Percentiles rank a stretch among this genome's conserved stretches.
These are phyloP conservation scores for Stropharia rugosoannulata DNA, from an alignment of 768 basidiomycete genomes.

Conservation along the genomic window DNA sequence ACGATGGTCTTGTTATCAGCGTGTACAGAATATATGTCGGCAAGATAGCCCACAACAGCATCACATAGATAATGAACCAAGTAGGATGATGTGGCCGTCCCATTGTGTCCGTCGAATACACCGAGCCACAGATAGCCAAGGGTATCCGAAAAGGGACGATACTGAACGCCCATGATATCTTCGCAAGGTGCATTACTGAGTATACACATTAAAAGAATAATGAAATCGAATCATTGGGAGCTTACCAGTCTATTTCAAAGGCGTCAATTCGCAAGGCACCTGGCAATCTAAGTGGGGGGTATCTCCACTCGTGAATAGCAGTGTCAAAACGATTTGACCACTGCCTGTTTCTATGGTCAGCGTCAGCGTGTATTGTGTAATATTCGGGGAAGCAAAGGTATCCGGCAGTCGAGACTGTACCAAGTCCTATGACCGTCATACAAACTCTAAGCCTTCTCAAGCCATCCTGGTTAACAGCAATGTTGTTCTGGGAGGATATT, in stretches of 20 bases:
- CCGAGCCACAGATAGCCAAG: constrained; percentile 25
- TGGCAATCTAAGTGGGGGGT: neutral
- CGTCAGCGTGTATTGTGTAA: neutral
- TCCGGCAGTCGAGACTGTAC: neutral
- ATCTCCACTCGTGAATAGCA: too few species aligned
- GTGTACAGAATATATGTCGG: constrained; percentile 23
- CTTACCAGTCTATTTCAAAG: neutral
- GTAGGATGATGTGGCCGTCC: constrained; percentile 30
- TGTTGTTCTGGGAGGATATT: neutral
- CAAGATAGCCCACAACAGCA: constrained; percentile 20
- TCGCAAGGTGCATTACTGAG: constrained; percentile 14
- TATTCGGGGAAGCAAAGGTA: neutral
- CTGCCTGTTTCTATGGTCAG: neutral
- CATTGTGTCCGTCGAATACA: constrained; percentile 31
- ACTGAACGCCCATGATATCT: constrained; percentile 6
- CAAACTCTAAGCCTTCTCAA: too few species aligned
- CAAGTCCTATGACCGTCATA: neutral
- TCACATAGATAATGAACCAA: constrained; percentile 30
- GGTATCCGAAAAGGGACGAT: constrained; percentile 14
- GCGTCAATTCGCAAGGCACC: neutral
- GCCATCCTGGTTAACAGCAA: neutral
- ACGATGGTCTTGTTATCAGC: constrained; percentile 5
- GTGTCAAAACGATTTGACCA: neutral
- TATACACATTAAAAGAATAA: neutral
- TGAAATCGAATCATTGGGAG: too few species aligned